Evolutionary conservation across 495 filamentous ascomycete genomes (phyloP), one percentile per base, ranked within the genome.

Genomic region (Lasiosphaeria ovina): DNA sequence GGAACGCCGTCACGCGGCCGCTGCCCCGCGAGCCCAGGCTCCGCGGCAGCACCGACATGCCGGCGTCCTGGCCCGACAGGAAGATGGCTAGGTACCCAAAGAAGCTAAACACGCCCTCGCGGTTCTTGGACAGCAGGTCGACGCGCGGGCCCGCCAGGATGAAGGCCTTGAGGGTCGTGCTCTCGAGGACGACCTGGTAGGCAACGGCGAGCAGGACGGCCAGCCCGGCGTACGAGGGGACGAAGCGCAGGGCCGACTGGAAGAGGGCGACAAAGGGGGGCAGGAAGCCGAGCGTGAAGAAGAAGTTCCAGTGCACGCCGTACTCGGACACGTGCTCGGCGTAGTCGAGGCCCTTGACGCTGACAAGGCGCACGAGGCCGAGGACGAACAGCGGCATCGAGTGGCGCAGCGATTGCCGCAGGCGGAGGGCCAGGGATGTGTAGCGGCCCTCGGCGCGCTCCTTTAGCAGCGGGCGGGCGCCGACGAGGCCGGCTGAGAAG

Each of bases 271-370:
- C 85, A 64, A 94, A 94, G 3, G 92, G 92, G 2, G 93, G 91
- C 36, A 99, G 74, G 33, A 97, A 84, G 4, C 87, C 93, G 10
- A 99, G 77, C 0, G 94, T 99, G 74, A 99, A 98, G 78, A 99
- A 99, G 73, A 99, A 99, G 73, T 99, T 99, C 94, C 94, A 99
- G 72, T 99, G 94, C 10, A 98, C 91, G 35, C 94, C 94, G 66
- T 99, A 99, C 66, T 99, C 94, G 2, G 91, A 93, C 40, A 98
- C 92, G 75, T 99, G 94, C 72, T 98, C 94, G 3, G 92, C 92
- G 69, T 98, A 98, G 68, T 97, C 92, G 31, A 97, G 77, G 9
- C 91, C 90, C 74, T 98, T 99, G 67, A 98, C 93, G 65, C 85
- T 96, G 57, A 88, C 87, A 16, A 98, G 75, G 31, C 94, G 84